A percentile compares a stretch with the other conserved stretches of the same genome.
These are phyloP conservation scores for Rhodotorula babjevae DNA, from an alignment of 768 basidiomycete genomes.

Conservation along the genomic window DNA sequence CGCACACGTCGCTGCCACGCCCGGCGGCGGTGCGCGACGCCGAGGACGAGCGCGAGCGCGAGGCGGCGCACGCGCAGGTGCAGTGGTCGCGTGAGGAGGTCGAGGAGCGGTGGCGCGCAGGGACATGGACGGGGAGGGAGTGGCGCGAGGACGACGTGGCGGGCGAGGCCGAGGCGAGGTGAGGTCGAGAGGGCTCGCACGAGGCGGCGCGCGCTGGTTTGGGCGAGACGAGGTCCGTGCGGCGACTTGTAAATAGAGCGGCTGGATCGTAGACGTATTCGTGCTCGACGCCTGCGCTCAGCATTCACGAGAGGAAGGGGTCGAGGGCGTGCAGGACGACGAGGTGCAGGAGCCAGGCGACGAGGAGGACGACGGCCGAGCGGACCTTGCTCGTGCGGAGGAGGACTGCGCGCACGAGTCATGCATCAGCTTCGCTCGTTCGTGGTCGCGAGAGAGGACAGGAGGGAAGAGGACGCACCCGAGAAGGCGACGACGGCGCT, in stretches of 20 bases:
- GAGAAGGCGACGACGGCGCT: conserved; percentile 16
- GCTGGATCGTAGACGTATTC: no score
- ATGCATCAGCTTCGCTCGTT: neutral
- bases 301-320: neutral
- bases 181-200: no score
- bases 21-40: no score
- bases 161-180: no score
- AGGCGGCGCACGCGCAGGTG: no score
- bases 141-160: neutral
- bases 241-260: no score
- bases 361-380: neutral
- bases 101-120: neutral
- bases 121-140: neutral
- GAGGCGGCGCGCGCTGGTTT: no score
- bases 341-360: conserved; percentile 26
- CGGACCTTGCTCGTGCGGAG: neutral
- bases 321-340: conserved; percentile 24
- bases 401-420: neutral
- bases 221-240: no score
- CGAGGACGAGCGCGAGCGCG: no score
- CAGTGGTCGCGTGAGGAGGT: neutral
- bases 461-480: neutral
- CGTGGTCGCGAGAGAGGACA: neutral
- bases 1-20: no score
- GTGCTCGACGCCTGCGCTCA: no score